Conservation (phyloP, 495 filamentous ascomycete species). For the Hypoxylon lienhwacheense region DNA sequence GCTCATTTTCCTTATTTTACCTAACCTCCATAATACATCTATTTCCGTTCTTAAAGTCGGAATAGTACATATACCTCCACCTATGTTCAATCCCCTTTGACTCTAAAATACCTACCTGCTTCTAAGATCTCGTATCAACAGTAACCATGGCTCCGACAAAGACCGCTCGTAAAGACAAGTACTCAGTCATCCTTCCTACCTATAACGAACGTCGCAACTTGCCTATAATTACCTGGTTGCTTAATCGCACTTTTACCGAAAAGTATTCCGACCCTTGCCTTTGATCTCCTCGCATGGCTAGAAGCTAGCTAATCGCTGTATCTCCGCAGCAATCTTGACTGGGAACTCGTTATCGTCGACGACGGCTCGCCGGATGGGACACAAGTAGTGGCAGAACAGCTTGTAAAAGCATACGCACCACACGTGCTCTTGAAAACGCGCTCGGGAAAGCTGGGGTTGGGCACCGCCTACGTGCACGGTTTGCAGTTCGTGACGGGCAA, state of each 20-base stretch:
- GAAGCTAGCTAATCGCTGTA: constrained; percentile 19
- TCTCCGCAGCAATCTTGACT: constrained; percentile 78
- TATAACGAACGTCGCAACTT: constrained; percentile 98
- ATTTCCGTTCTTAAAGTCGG: too few relatives aligned
- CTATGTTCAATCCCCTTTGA: constrained; percentile 11
- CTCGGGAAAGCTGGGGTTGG: constrained; percentile 91
- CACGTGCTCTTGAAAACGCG: constrained; percentile 84
- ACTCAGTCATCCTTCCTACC: constrained; percentile 94
- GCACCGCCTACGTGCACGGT: constrained; percentile 96
- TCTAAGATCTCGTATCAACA: background rate
- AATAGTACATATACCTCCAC: background rate
- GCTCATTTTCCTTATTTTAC: constrained; percentile 25
- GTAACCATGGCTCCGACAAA: constrained; percentile 44
- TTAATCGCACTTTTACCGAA: constrained; percentile 86
- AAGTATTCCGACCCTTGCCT: constrained; percentile 52
- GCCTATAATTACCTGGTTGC: constrained; percentile 91
- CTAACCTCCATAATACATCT: too few relatives aligned
- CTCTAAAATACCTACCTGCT: background rate
- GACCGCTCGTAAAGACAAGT: constrained; percentile 64
- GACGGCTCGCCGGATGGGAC: constrained; percentile 97
- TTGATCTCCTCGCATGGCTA: background rate
- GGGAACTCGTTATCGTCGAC: constrained; percentile 97
- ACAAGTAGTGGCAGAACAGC: constrained; percentile 83
- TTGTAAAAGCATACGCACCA: constrained; percentile 76
- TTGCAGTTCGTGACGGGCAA: constrained; percentile 84